These are phyloP conservation scores for Diaporthe citriasiana DNA, from an alignment of 2,329 filamentous ascomycete genomes.

Conservation along the genomic window DNA sequence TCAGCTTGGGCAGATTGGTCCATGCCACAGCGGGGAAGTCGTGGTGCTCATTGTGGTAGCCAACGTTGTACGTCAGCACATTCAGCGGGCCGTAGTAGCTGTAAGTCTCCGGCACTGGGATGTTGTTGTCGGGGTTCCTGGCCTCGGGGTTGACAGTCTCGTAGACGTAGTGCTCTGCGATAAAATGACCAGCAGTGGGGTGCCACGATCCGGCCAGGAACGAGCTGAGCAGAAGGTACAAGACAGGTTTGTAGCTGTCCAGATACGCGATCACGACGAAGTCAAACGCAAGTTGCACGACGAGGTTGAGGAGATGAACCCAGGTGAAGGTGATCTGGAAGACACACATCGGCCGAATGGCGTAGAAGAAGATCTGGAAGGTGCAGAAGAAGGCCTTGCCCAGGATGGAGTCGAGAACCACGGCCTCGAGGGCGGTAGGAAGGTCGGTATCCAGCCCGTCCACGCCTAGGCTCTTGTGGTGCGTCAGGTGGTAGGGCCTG, in stretches of 20 bases:
- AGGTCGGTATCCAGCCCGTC: constrained; percentile 97
- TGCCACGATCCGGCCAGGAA: constrained; percentile 96
- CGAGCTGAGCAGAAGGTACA: constrained; percentile 89
- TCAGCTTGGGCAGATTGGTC: constrained; percentile 84
- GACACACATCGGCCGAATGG: constrained; percentile 93
- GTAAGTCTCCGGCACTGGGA: constrained; percentile 91
- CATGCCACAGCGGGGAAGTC: constrained; percentile 98
- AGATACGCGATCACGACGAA: constrained; percentile 72
- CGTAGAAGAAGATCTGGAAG: constrained; percentile 99
- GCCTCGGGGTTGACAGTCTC: constrained; percentile 70
- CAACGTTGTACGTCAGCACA: constrained; percentile 95
- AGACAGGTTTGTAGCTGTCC: constrained; percentile 72
- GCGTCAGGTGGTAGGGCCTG: constrained; percentile 96
- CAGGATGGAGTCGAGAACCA: constrained; percentile 93
- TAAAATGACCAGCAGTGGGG: constrained; percentile 96
- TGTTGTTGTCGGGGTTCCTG: constrained; percentile 68
- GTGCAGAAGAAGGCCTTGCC: constrained; percentile 99
- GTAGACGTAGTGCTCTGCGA: constrained; percentile 96
- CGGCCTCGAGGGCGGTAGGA: constrained; percentile 89
- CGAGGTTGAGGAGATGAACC: constrained; percentile 87
- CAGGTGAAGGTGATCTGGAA: constrained; percentile 90
- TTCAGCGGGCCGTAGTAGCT: constrained; percentile 97
- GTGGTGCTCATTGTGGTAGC: constrained; percentile 98
- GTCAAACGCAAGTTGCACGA: constrained; percentile 84
- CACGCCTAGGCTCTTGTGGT: constrained; percentile 98